Percentiles rank a stretch among this genome's conserved stretches.
These are phyloP conservation scores for Encephalitozoon romaleae DNA, from an alignment of 371 early-diverging fungal species.

Conservation along the genomic window DNA sequence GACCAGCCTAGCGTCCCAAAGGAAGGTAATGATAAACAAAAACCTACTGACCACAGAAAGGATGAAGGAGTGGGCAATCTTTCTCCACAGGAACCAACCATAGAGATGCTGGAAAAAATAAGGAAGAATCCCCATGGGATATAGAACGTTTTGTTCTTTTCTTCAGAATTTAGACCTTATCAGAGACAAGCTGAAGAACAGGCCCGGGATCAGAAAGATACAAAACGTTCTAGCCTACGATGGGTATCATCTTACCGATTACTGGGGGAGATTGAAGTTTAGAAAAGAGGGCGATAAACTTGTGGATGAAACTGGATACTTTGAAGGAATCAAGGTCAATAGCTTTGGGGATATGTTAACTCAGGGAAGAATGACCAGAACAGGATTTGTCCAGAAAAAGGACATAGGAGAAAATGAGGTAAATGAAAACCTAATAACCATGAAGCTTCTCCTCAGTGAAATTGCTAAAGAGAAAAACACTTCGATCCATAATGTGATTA, in stretches of 20 bases:
- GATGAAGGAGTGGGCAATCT: background rate
- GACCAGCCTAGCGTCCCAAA: background rate
- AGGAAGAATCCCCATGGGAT: background rate
- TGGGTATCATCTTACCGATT: conserved; percentile 36
- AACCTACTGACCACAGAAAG: background rate
- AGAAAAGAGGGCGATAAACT: conserved; percentile 16
- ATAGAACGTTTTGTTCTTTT: conserved; percentile 1
- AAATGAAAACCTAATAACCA: conserved; percentile 23
- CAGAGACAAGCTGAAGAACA: conserved; percentile 15
- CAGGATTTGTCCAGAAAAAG: conserved; percentile 49
- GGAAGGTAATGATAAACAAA: background rate
- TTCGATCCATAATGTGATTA: conserved; percentile 28
- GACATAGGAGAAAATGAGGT: conserved; percentile 3
- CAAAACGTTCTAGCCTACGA: conserved; percentile 44
- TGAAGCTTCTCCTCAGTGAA: conserved; percentile 44
- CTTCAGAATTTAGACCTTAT: conserved; percentile 16
- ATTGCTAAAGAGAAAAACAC: conserved; percentile 44
- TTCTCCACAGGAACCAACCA: background rate
- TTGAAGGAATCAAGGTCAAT: conserved; percentile 31
- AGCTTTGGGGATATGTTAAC: conserved; percentile 30
- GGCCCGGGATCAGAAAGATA: conserved; percentile 1
- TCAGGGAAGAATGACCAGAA: conserved; percentile 38
- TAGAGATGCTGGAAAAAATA: conserved; percentile 12
- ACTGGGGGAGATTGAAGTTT: conserved; percentile 53
- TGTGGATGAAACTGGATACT: conserved; percentile 46